phyloP scores from a whole-genome alignment of 352 stramenopile genomes.

The Phytophthora hybrid region DNA sequence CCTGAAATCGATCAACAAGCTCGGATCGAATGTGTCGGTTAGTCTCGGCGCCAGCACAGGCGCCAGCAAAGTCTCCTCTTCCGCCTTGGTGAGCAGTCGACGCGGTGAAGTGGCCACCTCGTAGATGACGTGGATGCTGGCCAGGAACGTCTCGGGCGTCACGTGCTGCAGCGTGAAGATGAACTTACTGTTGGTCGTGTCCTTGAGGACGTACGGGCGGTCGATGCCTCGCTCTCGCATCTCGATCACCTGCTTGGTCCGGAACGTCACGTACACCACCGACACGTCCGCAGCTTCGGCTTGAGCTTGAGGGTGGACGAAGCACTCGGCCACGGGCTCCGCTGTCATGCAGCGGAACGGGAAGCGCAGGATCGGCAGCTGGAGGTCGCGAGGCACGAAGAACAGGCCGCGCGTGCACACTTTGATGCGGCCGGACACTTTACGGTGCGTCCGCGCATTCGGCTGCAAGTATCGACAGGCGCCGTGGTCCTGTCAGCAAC shows the following conservation, averaged over 20 bases:
- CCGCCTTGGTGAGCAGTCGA: constrained; percentile 59
- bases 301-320: constrained; percentile 33
- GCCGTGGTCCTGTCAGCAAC: constrained; percentile 63
- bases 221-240: constrained; percentile 82
- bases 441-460: constrained; percentile 40
- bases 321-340: constrained; percentile 62
- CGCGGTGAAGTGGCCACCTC: constrained; percentile 62
- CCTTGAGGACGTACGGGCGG: constrained; percentile 66
- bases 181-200: constrained; percentile 54
- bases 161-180: constrained; percentile 86
- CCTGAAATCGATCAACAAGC: constrained; percentile 86
- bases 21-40: constrained; percentile 78
- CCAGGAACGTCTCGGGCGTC: constrained; percentile 67
- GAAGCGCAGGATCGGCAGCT: constrained; percentile 81
- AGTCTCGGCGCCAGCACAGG: constrained; percentile 68
- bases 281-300: constrained; percentile 1
- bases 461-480: constrained; percentile 70
- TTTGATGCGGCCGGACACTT: constrained; percentile 73
- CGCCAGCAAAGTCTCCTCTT: constrained; percentile 73
- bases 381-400: constrained; percentile 85
- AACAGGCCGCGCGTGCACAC: constrained; percentile 91
- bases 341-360: constrained; percentile 73
- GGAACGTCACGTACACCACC: constrained; percentile 66
- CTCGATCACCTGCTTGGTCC: constrained; percentile 62
- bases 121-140: constrained; percentile 66